Conservation (phyloP, 306 rosid species). For the Lupinus albus region DNA sequence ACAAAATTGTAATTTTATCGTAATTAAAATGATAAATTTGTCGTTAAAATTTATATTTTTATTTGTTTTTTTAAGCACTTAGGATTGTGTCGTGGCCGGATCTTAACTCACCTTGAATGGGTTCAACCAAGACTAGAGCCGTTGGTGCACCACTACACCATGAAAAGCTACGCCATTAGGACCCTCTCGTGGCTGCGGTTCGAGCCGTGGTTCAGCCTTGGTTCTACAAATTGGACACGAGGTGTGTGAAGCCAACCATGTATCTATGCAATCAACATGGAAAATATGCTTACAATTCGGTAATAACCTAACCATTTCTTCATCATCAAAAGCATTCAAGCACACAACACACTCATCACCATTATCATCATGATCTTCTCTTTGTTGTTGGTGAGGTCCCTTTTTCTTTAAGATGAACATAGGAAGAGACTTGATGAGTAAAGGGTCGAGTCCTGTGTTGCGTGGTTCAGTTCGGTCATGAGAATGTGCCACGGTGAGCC, state of each 20-base stretch:
- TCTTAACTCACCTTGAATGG: conserved; percentile 44
- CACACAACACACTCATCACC: conserved; percentile 62
- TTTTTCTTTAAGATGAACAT: conserved; percentile 36
- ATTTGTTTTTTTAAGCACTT: no score
- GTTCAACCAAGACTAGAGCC: conserved; percentile 33
- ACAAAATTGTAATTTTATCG: no score
- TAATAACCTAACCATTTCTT: conserved; percentile 51
- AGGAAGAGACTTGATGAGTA: conserved; percentile 54
- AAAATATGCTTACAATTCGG: conserved; percentile 66
- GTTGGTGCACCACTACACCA: conserved; percentile 16
- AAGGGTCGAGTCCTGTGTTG: conserved; percentile 53
- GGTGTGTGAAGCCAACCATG: conserved; percentile 56
- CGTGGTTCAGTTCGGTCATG: conserved; percentile 39
- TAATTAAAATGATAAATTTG: no score
- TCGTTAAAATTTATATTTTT: no score
- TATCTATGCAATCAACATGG: conserved; percentile 62
- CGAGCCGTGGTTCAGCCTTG: conserved; percentile 45
- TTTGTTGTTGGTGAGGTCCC: not conserved
- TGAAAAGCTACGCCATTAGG: conserved; percentile 18
- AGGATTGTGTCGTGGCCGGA: no score
- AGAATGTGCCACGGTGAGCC: conserved; percentile 48
- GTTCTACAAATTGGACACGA: conserved; percentile 69
- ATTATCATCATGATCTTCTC: not conserved
- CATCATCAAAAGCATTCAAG: conserved; percentile 49
- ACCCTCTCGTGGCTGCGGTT: conserved; percentile 54